Evolutionary conservation across 257 asterid genomes (phyloP), one percentile per base, ranked within the genome.

Genomic region (Forsythia viridissima): DNA sequence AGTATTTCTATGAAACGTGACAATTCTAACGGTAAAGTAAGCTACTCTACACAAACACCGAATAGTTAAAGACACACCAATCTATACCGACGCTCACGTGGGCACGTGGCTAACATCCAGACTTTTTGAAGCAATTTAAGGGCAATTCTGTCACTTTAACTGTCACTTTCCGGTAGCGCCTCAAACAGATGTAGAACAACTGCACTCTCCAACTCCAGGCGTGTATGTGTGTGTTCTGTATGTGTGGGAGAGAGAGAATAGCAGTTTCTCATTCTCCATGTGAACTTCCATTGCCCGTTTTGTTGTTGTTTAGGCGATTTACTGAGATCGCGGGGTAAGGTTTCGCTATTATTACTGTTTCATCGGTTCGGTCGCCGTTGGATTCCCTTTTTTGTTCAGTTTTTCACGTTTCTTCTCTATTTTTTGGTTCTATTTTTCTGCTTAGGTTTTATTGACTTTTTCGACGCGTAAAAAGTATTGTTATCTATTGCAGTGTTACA

Each of bases 381-480:
- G 75, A 18, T 61, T 51, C 55, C 9, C 66, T 66, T 66, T 21
- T 21, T n/a, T 4, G 39, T 63, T 77, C 21, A 24, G 39, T 52
- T n/a, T 76, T 77, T 36, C 12, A 34, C 21, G 7, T 43, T 16
- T 13, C 34, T 43, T 41, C 7, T 42, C 2, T 51, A 44, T 61
- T 55, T 78, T 78, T 20, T n/a, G 1, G 34, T 30, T 30, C 34
- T 30, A 30, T 37, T 76, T 79, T 68, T 42, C 44, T 46, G 34
- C 40, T 79, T 20, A 48, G 61, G 66, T 65, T 70, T 63, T 71
- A 12, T 46, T 70, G 40, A 42, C 80, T 78, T 71, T 71, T 82
- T 73, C 84, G 63, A 79, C 80, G 85, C 84, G 82, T 82, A 69
- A 76, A 69, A 76, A 73, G 84, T 39, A 79, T 81, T 76, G 73